Evolutionary conservation across 2,329 filamentous ascomycete genomes (phyloP), one percentile per base, ranked within the genome.

Genomic region (Mollisia scopiformis): DNA sequence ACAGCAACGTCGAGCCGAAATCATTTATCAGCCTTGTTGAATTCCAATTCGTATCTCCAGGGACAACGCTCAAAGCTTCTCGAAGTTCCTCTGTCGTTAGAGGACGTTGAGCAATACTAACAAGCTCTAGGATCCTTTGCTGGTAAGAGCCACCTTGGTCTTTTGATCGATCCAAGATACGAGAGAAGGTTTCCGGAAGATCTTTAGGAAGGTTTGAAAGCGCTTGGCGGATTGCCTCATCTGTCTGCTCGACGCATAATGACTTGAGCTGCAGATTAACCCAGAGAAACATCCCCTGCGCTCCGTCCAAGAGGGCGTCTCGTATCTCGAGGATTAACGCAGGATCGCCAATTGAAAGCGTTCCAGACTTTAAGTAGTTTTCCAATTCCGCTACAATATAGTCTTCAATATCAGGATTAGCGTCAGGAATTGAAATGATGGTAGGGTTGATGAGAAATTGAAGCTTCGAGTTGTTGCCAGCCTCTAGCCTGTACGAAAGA

Each of bases 271-370:
- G 75, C 1, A 78, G 66, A 2, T 66, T 68, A 0, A 71, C 74
- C 75, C 75, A 77, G 1, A 77, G 68, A 30, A 77, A 78, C 75
- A 78, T 78, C 13, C 75, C 75, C n/a, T 76, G 66, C 6, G 52
- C 30, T 30, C 43, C 43, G 27, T 57, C 10, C 13, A 56, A n/a
- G 19, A 61, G 58, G 51, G 52, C 19, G 27, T 56, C 41, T 30
- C 33, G 52, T 39, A 61, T 61, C 51, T 56, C 58, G 0, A 70
- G 43, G 41, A 73, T 70, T 7, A 75, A 39, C 0, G 53, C 43
- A 14, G 71, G 66, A 55, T 75, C 62, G 37, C 69, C 62, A 6
- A 75, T 62, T 6, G 50, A 50, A 10, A 74, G 54, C 19, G 28
- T 49, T 39, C 39, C n/a, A 10, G 62, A 55, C 7, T 59, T 11